Conservation (phyloP, 192 early-diverging fungal genomes). For the Coemansia sp. region DNA sequence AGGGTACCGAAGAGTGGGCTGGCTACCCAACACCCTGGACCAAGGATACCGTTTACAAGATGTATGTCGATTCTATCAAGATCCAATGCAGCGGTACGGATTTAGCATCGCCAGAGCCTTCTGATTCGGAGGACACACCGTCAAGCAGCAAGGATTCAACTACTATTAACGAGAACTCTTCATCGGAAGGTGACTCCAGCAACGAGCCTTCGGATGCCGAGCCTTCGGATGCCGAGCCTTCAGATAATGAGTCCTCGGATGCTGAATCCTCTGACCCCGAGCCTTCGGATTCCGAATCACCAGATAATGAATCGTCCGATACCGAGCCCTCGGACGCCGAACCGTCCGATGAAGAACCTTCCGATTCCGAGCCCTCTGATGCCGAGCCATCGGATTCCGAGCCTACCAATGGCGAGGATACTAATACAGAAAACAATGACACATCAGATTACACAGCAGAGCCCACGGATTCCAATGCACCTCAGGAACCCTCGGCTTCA, state of each 20-base stretch:
- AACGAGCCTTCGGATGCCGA: not conserved
- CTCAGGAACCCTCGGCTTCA: not conserved
- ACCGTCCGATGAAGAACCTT: not conserved
- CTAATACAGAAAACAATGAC: not conserved
- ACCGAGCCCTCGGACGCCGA: not conserved
- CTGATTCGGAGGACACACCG: too few relatives aligned
- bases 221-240: not conserved
- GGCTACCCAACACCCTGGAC: slow-evolving; percentile 60
- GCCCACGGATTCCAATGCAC: not conserved
- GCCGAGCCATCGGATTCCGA: too few relatives aligned
- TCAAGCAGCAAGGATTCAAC: too few relatives aligned
- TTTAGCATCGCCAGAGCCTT: not conserved
- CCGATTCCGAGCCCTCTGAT: not conserved
- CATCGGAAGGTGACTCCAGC: not conserved
- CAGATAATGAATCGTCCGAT: not conserved
- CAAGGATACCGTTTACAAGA: slow-evolving; percentile 44
- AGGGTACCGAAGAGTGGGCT: slow-evolving; percentile 60
- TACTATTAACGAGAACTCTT: too few relatives aligned
- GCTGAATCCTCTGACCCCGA: not conserved
- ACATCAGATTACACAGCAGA: not conserved
- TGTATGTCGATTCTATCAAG: slow-evolving; percentile 57
- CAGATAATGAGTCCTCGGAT: not conserved
- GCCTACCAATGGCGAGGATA: not conserved
- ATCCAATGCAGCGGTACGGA: slow-evolving; percentile 49
- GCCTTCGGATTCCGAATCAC: not conserved